Conservation (phyloP, 2,329 filamentous ascomycete genomes). For the Pyricularia grisea region DNA sequence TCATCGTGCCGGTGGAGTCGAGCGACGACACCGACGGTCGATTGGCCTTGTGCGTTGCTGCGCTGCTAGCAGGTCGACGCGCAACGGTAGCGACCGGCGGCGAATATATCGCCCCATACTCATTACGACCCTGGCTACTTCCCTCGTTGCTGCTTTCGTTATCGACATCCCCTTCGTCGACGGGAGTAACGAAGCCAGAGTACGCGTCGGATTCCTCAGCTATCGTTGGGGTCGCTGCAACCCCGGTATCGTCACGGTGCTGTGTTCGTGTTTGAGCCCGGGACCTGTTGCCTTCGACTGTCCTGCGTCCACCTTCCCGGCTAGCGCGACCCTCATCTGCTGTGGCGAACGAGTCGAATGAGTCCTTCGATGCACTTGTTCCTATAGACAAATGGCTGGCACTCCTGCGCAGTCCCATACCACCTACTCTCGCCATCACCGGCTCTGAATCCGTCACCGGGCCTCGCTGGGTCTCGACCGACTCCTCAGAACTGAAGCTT, state of each 20-base stretch:
- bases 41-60: constrained; percentile 27
- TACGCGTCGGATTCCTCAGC: neutral
- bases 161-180: neutral
- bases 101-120: neutral
- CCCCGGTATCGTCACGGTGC: neutral
- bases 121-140: neutral
- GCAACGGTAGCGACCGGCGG: constrained; percentile 22
- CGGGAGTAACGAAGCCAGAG: neutral
- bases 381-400: constrained; percentile 14
- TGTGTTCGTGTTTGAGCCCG: neutral
- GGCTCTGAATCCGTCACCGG: constrained; percentile 18
- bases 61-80: constrained; percentile 32
- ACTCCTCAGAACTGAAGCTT: constrained; percentile 50
- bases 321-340: constrained; percentile 40
- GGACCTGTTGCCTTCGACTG: neutral
- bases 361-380: constrained; percentile 24
- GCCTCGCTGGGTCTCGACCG: constrained; percentile 52
- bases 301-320: constrained; percentile 7
- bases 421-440: constrained; percentile 1
- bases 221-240: neutral
- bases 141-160: neutral
- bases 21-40: constrained; percentile 48
- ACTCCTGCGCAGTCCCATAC: constrained; percentile 5
- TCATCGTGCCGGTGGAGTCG: constrained; percentile 47
- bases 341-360: constrained; percentile 46